These are phyloP conservation scores for Fonsecaea monophora DNA, from an alignment of 2,329 filamentous ascomycete genomes.

Conservation along the genomic window DNA sequence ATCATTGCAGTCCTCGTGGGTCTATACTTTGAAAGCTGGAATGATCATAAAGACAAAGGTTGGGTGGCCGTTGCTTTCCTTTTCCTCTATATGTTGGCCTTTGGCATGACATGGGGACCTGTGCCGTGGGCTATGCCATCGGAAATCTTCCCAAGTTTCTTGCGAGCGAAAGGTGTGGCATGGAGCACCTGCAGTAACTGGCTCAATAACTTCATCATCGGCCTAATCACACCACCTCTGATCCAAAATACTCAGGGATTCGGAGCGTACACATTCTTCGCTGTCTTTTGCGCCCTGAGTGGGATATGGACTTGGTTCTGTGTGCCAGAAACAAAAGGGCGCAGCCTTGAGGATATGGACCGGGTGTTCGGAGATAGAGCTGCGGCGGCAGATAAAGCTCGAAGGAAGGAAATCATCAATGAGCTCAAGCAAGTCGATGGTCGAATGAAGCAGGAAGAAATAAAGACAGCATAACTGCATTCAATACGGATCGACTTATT, in stretches of 20 bases:
- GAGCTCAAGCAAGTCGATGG: slow-evolving; percentile 15
- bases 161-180: slow-evolving; percentile 70
- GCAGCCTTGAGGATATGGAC: slow-evolving; percentile 64
- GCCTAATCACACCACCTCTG: slow-evolving; percentile 70
- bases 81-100: slow-evolving; percentile 69
- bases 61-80: slow-evolving; percentile 65
- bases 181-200: slow-evolving; percentile 70
- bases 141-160: slow-evolving; percentile 69
- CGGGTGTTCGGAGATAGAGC: slow-evolving; percentile 48
- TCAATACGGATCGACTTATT: background rate
- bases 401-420: slow-evolving; percentile 15
- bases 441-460: background rate
- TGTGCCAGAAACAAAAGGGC: slow-evolving; percentile 65
- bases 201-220: slow-evolving; percentile 68
- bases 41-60: slow-evolving; percentile 58
- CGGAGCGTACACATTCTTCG: slow-evolving; percentile 66
- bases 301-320: slow-evolving; percentile 61
- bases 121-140: slow-evolving; percentile 53
- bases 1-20: slow-evolving; percentile 63
- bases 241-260: slow-evolving; percentile 61
- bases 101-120: slow-evolving; percentile 62
- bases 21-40: slow-evolving; percentile 59
- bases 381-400: slow-evolving; percentile 10
- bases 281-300: slow-evolving; percentile 59
- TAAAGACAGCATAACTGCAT: slow-evolving; percentile 4